Percentiles rank a stretch among this genome's conserved stretches.
Evolutionary conservation across 164 flowering plant species (phyloP).

Genomic region (Vitis riparia): DNA sequence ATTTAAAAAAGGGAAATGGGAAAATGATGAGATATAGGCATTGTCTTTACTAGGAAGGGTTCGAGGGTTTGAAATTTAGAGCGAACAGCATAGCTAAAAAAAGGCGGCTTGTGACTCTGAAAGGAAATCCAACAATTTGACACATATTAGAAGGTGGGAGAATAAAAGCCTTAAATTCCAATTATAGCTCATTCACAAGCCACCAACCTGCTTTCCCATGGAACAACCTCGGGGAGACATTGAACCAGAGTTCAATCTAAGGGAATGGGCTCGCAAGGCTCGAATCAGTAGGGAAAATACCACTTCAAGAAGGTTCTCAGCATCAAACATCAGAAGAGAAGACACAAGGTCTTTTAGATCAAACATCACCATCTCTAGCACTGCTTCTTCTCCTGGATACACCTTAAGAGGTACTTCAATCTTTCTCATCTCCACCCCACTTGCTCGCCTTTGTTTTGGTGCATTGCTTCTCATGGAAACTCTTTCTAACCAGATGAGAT

Average conservation of each 20-base stretch:
- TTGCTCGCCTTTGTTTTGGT: background rate
- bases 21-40: no score
- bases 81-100: no score
- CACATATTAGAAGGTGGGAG: background rate
- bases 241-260: conserved; percentile 48
- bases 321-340: conserved; percentile 64
- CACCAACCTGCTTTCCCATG: conserved; percentile 15
- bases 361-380: conserved; percentile 63
- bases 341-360: conserved; percentile 67
- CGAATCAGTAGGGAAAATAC: conserved; percentile 55
- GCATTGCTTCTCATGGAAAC: no score
- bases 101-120: no score
- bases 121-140: no score
- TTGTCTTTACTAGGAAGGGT: no score
- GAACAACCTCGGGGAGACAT: conserved; percentile 29
- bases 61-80: no score
- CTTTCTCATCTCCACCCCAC: background rate
- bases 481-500: conserved; percentile 53
- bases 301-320: conserved; percentile 65
- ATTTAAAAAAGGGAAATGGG: no score
- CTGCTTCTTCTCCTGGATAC: conserved; percentile 92
- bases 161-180: background rate
- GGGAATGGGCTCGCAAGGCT: conserved; percentile 64
- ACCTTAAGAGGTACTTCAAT: conserved; percentile 45
- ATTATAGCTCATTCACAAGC: background rate